Evolutionary conservation across 352 stramenopile species (phyloP), one percentile per base, ranked within the genome.

Genomic region (Globisporangium uncinulatum): DNA sequence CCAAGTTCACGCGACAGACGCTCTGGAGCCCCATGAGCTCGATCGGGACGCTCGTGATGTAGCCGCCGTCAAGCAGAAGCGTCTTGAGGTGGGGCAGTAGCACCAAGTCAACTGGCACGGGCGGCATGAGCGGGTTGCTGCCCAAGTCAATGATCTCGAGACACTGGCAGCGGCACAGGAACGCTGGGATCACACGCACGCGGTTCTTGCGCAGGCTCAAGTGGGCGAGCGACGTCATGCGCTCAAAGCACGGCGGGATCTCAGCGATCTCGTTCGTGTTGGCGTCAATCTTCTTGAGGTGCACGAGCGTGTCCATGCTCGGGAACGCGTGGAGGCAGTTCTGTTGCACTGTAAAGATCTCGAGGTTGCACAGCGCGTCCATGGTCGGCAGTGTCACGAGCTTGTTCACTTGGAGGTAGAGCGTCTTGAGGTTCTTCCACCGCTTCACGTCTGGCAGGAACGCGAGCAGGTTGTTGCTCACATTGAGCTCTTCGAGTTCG

Each of bases 131-230:
- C 24, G 79, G 74, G 56, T 95, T 95, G 20, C 57, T 50, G 34
- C 79, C 81, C 15, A 90, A 65, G 32, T 93, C 82, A 21, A 95
- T 55, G 24, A 89, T 90, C 59, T 90, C 76, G 11, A 95, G 59
- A 1, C 54, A 59, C 34, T 70, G 57, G 53, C 83, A 88, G 5
- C 53, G 51, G 0, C 60, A 66, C 17, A 95, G 51, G 49, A 78
- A 74, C 21, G 61, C 11, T 15, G 76, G 73, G 14, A 95, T 68
- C n/a, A 51, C 21, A 17, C 59, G 65, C 20, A 95, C 54, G 14
- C 71, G 56, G 56, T 90, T 91, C 51, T 78, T 78, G 36, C 79
- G 71, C 39, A 93, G 59, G 42, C 81, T 89, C 7, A 94, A 51
- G 60, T 92, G 71, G 32, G 66, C 67, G 13, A 94, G 75, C 21